Evolutionary conservation across 495 filamentous ascomycete genomes (phyloP).

Genomic region (Penicillium odoratum): DNA sequence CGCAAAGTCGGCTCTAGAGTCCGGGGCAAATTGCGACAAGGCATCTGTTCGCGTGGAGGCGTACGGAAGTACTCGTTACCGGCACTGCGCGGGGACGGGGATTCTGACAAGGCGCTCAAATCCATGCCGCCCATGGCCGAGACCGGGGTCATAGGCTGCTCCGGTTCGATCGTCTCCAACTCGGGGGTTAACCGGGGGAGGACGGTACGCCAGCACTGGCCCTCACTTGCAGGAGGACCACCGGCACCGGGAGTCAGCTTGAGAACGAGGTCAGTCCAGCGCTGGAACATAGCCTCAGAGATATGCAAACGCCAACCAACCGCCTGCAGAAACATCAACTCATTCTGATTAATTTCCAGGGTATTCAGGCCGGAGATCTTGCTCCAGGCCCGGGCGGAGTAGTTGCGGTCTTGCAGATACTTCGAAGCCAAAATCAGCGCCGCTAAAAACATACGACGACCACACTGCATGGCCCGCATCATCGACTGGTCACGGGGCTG

Average conservation of each 20-base stretch:
- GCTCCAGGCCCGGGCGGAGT: conserved; percentile 95
- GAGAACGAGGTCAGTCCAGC: conserved; percentile 88
- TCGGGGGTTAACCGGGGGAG: conserved; percentile 79
- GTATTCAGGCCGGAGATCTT: conserved; percentile 94
- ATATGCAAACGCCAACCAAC: conserved; percentile 96
- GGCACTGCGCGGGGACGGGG: conserved; percentile 36
- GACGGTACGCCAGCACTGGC: conserved; percentile 69
- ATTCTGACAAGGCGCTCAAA: conserved; percentile 27
- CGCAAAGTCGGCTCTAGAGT: conserved; percentile 59
- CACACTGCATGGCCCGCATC: conserved; percentile 87
- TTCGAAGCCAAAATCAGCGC: conserved; percentile 93
- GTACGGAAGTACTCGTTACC: conserved; percentile 23
- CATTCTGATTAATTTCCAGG: conserved; percentile 92
- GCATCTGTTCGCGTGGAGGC: conserved; percentile 41
- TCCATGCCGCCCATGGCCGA: conserved; percentile 34
- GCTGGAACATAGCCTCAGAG: conserved; percentile 80
- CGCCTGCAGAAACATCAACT: conserved; percentile 86
- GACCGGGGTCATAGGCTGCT: conserved; percentile 33
- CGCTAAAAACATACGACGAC: conserved; percentile 95
- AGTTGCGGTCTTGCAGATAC: conserved; percentile 97
- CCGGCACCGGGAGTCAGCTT: conserved; percentile 69
- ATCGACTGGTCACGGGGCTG: conserved; percentile 72
- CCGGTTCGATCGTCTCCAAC: conserved; percentile 37
- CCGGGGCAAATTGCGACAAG: conserved; percentile 49
- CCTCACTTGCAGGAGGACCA: conserved; percentile 29